Percentiles rank a stretch among this genome's conserved stretches.
Evolutionary conservation across 345 rosid genomes (phyloP).

Genomic region (Euphorbia lathyris): DNA sequence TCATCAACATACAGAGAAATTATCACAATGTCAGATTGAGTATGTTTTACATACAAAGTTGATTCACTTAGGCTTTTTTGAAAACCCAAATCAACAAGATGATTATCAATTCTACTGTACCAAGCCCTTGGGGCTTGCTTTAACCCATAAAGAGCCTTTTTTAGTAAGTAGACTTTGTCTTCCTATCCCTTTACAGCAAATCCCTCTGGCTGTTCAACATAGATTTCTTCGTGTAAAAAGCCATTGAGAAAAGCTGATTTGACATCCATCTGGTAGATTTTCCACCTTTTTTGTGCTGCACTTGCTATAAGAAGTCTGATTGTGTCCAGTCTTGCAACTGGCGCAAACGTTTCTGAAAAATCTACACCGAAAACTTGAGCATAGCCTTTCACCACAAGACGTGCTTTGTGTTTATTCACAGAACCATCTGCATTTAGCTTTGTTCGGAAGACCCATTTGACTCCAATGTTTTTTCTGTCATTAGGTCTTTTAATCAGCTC

Average conservation of each 20-base stretch:
- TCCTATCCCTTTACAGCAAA: neutral
- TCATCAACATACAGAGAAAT: neutral
- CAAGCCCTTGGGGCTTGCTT: neutral
- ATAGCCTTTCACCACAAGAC: neutral
- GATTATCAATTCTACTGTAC: neutral
- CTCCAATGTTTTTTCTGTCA: neutral
- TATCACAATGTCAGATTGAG: neutral
- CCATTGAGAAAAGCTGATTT: neutral
- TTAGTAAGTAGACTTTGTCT: neutral
- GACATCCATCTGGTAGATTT: neutral
- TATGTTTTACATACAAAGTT: neutral
- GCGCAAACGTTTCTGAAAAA: neutral
- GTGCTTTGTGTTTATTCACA: neutral
- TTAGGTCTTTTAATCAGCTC: neutral
- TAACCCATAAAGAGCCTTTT: neutral
- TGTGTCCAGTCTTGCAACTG: neutral
- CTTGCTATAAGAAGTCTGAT: neutral
- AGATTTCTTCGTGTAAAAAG: neutral
- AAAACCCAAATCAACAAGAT: neutral
- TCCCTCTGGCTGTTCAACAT: neutral
- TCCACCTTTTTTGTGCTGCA: neutral
- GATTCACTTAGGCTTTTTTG: neutral
- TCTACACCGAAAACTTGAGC: neutral
- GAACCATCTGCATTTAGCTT: neutral
- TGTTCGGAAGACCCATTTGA: neutral